Percentiles rank a stretch among this genome's conserved stretches.
Evolutionary conservation across 116 monocot species (phyloP).

Genomic region (Papilionanthe hybrid): DNA sequence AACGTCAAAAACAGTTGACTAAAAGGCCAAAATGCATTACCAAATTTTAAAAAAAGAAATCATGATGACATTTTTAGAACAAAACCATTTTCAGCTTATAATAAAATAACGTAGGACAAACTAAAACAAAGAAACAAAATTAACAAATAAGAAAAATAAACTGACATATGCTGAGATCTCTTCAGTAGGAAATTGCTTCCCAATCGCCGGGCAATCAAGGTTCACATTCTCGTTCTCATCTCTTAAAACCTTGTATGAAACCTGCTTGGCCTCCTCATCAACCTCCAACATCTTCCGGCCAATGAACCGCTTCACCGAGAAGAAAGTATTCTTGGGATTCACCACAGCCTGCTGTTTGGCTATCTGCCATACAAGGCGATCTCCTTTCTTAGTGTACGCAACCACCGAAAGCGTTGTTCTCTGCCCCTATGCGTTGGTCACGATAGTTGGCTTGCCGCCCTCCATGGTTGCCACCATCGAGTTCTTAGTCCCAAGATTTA

Average conservation of each 20-base stretch:
- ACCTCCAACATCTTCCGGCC: conserved; percentile 75
- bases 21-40: neutral
- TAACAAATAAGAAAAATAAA: conserved; percentile 1
- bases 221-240: conserved; percentile 62
- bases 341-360: conserved; percentile 74
- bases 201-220: conserved; percentile 59
- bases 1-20: neutral
- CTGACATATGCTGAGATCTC: conserved; percentile 75
- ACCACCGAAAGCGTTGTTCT: conserved; percentile 69
- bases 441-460: conserved; percentile 65
- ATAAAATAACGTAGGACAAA: neutral
- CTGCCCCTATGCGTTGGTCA: conserved; percentile 72
- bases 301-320: conserved; percentile 74
- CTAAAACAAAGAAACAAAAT: neutral
- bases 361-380: conserved; percentile 58
- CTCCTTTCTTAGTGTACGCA: conserved; percentile 61
- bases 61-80: neutral
- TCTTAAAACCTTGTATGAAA: conserved; percentile 49
- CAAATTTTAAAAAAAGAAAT: neutral
- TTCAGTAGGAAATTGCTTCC: conserved; percentile 67
- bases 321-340: conserved; percentile 73
- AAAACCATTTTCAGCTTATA: neutral
- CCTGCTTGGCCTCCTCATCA: conserved; percentile 61
- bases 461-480: conserved; percentile 74
- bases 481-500: conserved; percentile 68